Percentiles rank a stretch among this genome's conserved stretches.
Evolutionary conservation across 164 flowering plant genomes (phyloP).

Genomic region (Santalum album): DNA sequence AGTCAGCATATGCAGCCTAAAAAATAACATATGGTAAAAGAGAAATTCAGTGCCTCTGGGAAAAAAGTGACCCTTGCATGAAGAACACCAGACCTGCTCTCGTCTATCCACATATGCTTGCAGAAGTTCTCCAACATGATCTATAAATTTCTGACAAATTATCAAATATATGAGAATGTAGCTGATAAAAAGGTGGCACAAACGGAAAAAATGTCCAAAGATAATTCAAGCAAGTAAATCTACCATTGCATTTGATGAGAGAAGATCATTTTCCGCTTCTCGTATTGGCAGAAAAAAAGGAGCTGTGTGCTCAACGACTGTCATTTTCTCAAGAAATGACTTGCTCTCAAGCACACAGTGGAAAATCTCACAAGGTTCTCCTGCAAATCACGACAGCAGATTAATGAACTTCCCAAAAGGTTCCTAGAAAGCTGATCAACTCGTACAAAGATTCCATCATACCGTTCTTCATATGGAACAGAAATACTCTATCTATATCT

Average conservation of each 20-base stretch:
- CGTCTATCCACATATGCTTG: slow-evolving; percentile 93
- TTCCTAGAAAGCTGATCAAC: not conserved
- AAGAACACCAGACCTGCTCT: slow-evolving; percentile 66
- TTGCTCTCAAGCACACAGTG: slow-evolving; percentile 95
- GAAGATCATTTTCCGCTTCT: slow-evolving; percentile 86
- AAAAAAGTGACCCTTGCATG: not conserved
- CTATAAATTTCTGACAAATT: slow-evolving; percentile 80
- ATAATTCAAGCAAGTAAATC: slow-evolving; percentile 19
- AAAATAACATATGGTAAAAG: not conserved
- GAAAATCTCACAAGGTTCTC: slow-evolving; percentile 81
- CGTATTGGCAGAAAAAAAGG: slow-evolving; percentile 91
- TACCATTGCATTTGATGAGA: slow-evolving; percentile 92
- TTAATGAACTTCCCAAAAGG: slow-evolving; percentile 2
- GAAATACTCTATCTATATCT: not conserved
- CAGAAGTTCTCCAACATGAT: slow-evolving; percentile 80
- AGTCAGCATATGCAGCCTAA: too few species aligned
- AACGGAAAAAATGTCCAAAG: not conserved
- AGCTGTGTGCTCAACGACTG: slow-evolving; percentile 87
- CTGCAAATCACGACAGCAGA: slow-evolving; percentile 30
- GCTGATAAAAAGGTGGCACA: not conserved
- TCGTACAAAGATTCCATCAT: not conserved
- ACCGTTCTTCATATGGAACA: not conserved
- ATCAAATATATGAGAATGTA: slow-evolving; percentile 1
- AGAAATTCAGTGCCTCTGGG: not conserved
- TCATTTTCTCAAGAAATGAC: slow-evolving; percentile 97